Evolutionary conservation across 257 asterid species (phyloP).

Genomic region (Capsicum chinense): DNA sequence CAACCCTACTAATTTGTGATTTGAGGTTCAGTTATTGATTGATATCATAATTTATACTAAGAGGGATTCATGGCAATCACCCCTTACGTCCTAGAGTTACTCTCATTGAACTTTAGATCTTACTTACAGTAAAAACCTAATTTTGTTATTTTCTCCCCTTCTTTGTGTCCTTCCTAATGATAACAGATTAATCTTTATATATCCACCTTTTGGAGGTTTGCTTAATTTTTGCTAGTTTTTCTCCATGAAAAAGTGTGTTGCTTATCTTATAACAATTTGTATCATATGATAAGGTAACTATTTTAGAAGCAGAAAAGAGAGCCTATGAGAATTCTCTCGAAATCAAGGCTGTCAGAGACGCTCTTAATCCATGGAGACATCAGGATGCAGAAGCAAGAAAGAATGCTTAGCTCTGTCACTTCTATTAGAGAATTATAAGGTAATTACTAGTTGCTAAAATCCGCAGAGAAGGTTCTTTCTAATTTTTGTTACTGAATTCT

Average conservation of each 20-base stretch:
- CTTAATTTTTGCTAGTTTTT: background rate
- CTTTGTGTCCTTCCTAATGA: background rate
- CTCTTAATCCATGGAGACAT: slow-evolving; percentile 87
- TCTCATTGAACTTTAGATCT: background rate
- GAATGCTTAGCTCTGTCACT: slow-evolving; percentile 43
- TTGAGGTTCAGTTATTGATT: background rate
- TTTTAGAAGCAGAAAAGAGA: slow-evolving; percentile 82
- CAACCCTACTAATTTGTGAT: background rate
- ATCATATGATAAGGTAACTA: slow-evolving; percentile 91
- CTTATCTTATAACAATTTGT: slow-evolving; percentile 30
- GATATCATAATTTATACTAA: background rate
- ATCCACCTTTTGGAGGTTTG: background rate
- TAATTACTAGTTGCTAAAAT: background rate
- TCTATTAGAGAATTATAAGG: background rate
- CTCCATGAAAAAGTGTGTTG: background rate
- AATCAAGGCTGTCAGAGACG: slow-evolving; percentile 86
- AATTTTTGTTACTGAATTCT: background rate
- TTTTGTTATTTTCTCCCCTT: background rate
- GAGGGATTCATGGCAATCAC: background rate
- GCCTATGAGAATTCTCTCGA: slow-evolving; percentile 81
- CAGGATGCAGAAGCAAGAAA: slow-evolving; percentile 51
- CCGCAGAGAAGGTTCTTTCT: background rate
- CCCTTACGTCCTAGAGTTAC: background rate
- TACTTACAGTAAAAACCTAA: background rate
- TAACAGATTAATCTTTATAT: background rate